Percentiles rank a stretch among this genome's conserved stretches.
Conservation (phyloP, 768 basidiomycete genomes). For the Lactarius pseudohatsudake region DNA sequence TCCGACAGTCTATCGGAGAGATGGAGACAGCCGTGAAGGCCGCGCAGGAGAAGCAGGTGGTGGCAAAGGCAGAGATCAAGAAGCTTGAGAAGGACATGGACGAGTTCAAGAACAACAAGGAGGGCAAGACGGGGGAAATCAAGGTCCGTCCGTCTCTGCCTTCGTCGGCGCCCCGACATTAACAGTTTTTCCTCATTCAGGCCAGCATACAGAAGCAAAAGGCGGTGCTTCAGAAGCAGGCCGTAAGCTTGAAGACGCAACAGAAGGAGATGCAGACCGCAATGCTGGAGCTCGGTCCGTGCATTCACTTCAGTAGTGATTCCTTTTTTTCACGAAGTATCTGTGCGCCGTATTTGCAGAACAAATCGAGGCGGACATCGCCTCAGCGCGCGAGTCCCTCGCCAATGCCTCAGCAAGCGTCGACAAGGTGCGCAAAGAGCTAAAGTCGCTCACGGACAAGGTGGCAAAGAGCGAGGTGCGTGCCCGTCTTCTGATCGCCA, state of each 20-base stretch:
- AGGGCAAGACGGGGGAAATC: slow-evolving; percentile 91
- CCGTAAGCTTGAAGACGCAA: slow-evolving; percentile 75
- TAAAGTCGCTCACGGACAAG: slow-evolving; percentile 18
- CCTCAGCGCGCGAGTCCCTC: slow-evolving; percentile 17
- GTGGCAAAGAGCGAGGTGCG: slow-evolving; percentile 9
- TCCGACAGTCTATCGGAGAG: slow-evolving; percentile 60
- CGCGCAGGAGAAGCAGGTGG: slow-evolving; percentile 75
- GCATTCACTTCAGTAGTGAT: not conserved
- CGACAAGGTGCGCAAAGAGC: slow-evolving; percentile 22
- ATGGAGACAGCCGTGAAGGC: slow-evolving; percentile 57
- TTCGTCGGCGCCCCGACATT: not conserved
- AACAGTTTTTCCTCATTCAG: slow-evolving; percentile 40
- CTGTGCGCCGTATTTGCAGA: slow-evolving; percentile 46
- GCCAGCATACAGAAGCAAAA: slow-evolving; percentile 80
- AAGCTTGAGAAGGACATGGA: slow-evolving; percentile 95
- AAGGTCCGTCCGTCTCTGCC: slow-evolving; percentile 51
- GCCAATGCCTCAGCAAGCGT: slow-evolving; percentile 11
- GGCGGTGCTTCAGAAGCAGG: slow-evolving; percentile 74
- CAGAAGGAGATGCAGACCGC: slow-evolving; percentile 91
- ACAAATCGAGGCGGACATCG: slow-evolving; percentile 77
- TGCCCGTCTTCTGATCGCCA: not conserved
- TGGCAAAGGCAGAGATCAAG: slow-evolving; percentile 73
- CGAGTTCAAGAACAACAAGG: slow-evolving; percentile 99
- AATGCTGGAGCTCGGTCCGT: slow-evolving; percentile 80
- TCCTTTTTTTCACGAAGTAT: not conserved